A percentile compares a stretch with the other conserved stretches of the same genome.
Conservation (phyloP, 768 basidiomycete species). For the Tephrocybe rancida region DNA sequence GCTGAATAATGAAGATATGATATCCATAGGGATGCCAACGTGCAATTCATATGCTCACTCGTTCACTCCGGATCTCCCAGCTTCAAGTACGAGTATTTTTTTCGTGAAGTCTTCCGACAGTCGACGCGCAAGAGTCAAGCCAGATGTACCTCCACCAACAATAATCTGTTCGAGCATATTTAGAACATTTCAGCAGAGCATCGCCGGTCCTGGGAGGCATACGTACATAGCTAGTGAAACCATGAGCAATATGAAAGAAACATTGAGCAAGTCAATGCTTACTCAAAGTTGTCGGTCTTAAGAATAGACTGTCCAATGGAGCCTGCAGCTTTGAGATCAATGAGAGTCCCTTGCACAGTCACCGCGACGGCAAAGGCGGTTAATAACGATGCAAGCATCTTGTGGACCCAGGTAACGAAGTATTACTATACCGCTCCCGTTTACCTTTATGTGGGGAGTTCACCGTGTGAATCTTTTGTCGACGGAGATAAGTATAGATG, state of each 20-base stretch:
- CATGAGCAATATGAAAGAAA: not conserved
- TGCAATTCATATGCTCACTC: slow-evolving; percentile 19
- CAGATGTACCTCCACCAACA: slow-evolving; percentile 37
- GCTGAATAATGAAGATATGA: slow-evolving; percentile 10
- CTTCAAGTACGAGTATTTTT: slow-evolving; percentile 32
- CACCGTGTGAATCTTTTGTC: no score
- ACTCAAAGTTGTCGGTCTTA: slow-evolving; percentile 22
- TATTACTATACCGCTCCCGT: no score
- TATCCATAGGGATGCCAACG: not conserved
- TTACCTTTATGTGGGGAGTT: no score
- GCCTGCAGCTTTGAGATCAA: slow-evolving; percentile 20
- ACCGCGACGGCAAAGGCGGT: slow-evolving; percentile 8
- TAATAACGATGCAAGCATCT: no score
- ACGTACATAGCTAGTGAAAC: slow-evolving; percentile 17
- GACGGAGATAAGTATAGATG: no score
- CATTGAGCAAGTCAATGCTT: not conserved
- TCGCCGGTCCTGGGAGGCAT: no score
- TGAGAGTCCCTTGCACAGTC: slow-evolving; percentile 18
- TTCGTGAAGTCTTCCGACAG: slow-evolving; percentile 25
- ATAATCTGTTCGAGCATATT: slow-evolving; percentile 19
- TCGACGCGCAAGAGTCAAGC: slow-evolving; percentile 33
- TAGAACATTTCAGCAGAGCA: not conserved
- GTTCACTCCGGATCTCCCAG: slow-evolving; percentile 28
- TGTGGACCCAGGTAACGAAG: no score
- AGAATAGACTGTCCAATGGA: slow-evolving; percentile 19